These are phyloP conservation scores for Cutaneotrichosporon daszewskae DNA, from an alignment of 1,284 basidiomycete species.

Conservation along the genomic window DNA sequence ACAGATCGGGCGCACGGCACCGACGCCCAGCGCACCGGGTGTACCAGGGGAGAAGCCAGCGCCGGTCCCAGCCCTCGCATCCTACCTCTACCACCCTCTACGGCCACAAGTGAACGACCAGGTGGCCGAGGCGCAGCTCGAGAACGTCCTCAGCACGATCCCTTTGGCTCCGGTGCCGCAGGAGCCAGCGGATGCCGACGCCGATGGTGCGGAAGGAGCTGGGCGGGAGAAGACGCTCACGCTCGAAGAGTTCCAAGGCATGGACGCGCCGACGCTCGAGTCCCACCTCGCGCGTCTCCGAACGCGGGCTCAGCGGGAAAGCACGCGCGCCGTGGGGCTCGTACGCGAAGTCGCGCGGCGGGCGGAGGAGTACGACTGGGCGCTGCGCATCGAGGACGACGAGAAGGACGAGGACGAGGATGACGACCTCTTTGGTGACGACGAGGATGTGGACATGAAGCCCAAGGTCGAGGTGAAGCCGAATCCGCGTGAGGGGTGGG, in stretches of 20 bases:
- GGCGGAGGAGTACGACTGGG: constrained; percentile 30
- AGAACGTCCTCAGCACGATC: too few relatives aligned
- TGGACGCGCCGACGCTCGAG: constrained; percentile 22
- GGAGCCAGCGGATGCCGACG: too few relatives aligned
- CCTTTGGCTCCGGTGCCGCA: too few relatives aligned
- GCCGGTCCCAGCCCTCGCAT: constrained; percentile 1
- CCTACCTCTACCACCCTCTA: constrained; percentile 36
- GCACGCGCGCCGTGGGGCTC: constrained; percentile 19
- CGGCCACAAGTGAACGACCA: too few relatives aligned
- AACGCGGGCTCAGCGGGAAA: constrained; percentile 18
- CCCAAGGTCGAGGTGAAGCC: constrained; percentile 11
- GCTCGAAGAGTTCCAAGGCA: constrained; percentile 14
- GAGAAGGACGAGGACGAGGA: constrained; percentile 16
- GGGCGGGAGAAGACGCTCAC: too few relatives aligned
- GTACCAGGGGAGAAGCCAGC: neutral
- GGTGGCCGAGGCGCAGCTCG: too few relatives aligned
- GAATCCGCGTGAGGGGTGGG: constrained; percentile 31
- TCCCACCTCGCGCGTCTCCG: constrained; percentile 12
- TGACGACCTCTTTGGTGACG: constrained; percentile 22
- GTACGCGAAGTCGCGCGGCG: constrained; percentile 22
- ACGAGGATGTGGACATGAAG: constrained; percentile 13
- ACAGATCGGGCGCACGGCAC: constrained; percentile 12
- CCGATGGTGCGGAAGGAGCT: too few relatives aligned
- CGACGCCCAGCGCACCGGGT: neutral
- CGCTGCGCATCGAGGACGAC: constrained; percentile 25